Base-by-base conservation (phyloP, 768 basidiomycete species). In the Suillus placidus region DNA sequence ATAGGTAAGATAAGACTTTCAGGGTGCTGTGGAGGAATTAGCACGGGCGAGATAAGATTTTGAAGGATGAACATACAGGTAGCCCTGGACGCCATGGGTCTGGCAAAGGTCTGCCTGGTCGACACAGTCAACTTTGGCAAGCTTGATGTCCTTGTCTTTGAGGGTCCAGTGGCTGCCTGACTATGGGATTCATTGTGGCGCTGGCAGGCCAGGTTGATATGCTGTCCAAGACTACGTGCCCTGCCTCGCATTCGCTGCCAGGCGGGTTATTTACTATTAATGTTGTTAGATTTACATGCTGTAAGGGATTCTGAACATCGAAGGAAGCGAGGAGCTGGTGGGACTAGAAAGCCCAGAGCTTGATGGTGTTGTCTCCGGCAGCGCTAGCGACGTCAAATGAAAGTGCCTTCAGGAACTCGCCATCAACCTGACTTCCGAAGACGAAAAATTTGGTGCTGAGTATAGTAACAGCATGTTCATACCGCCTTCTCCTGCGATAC, bases 71-170 rank as follows among this genome's bases (percentile, higher is more conserved):
- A 82, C 94, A 72, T 72, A 95, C 95, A 95, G 95, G 81, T 99
- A 99, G 18, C 97, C 97, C 76, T 90, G 88, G 52, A 99, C 86
- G 49, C 92, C 95, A 65, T 95, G 89, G 60, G 85, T 72, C 75
- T 93, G 89, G 80, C 97, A 99, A 37, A 99, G 86, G 62, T 97
- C 95, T 32, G 91, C 87, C 73, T 99, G 84, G 68, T 93, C 95
- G 54, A 97, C 97, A 78, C 97, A 99, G 83, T 99, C 95, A 60
- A 99, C 96, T 76, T 98, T 97, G 70, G 95, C 95, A 62, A 99
- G 80, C 77, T 91, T 91, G 80, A 99, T 94, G 77, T 84, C 84
- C 77, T 89, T 92, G 69, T 90, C 91, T 82, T 97, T 97, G 77
- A 99, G 88, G 42, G 87, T 81, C 13, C n/a, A n/a, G 96, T 97